These are phyloP conservation scores for Astrephomene gubernaculifera DNA, from an alignment of 139 green algal genomes.

Conservation along the genomic window DNA sequence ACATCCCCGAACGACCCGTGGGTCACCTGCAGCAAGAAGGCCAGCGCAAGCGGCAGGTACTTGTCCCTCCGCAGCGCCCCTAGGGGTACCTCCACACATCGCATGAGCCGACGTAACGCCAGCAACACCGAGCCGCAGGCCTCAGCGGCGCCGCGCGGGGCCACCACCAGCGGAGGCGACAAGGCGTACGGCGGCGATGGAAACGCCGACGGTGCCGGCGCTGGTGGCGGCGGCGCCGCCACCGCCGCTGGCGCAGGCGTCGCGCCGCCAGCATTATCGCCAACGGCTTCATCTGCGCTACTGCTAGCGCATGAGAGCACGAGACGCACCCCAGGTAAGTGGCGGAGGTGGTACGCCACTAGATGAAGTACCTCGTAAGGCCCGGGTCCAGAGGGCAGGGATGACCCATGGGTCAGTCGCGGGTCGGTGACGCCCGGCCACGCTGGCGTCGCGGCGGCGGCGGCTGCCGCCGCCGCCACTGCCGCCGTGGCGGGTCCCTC, in stretches of 20 bases:
- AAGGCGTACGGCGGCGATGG: neutral
- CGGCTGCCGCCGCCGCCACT: neutral
- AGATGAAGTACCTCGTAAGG: conserved; percentile 17
- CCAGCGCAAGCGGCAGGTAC: conserved; percentile 34
- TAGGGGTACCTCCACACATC: conserved; percentile 13
- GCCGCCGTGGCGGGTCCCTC: conserved; percentile 3
- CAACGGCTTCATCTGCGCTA: no score
- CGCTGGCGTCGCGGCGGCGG: neutral
- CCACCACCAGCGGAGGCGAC: conserved; percentile 3
- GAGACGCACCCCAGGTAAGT: conserved; percentile 13
- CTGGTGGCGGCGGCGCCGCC: neutral
- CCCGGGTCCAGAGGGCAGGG: neutral
- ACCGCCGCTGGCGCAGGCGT: neutral
- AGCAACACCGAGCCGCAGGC: neutral
- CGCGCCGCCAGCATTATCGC: neutral
- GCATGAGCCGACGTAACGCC: neutral
- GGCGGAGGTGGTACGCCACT: conserved; percentile 21
- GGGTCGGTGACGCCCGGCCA: no score
- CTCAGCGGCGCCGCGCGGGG: neutral
- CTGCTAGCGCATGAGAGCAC: conserved; percentile 23
- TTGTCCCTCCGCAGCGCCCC: conserved; percentile 20
- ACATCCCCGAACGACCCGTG: neutral
- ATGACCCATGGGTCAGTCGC: neutral
- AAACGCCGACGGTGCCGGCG: neutral
- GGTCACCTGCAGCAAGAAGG: conserved; percentile 29